Conservation (phyloP, 306 rosid species). For the Medicago truncatula region MtrunA17r5.0-ANR NC_053043.1:10721501-10722000, state of each 20-base stretch:
- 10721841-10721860: slow-evolving; percentile 78
- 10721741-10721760: slow-evolving; percentile 81
- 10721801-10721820: slow-evolving; percentile 76
- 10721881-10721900: slow-evolving; percentile 88
- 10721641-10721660: slow-evolving; percentile 89
- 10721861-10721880: slow-evolving; percentile 80
- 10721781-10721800: slow-evolving; percentile 77
- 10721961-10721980: slow-evolving; percentile 82
- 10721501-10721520: slow-evolving; percentile 89
- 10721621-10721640: slow-evolving; percentile 74
- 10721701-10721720: slow-evolving; percentile 90
- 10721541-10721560: slow-evolving; percentile 81
- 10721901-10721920: slow-evolving; percentile 85
- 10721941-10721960: slow-evolving; percentile 72
- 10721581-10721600: slow-evolving; percentile 86
- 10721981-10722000: slow-evolving; percentile 86
- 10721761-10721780: slow-evolving; percentile 76
- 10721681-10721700: slow-evolving; percentile 80
- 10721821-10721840: slow-evolving; percentile 71
- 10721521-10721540: slow-evolving; percentile 87
- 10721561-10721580: slow-evolving; percentile 86
- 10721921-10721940: slow-evolving; percentile 81
- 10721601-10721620: slow-evolving; percentile 78
- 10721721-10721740: slow-evolving; percentile 81
- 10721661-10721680: slow-evolving; percentile 87